These are phyloP conservation scores for Trichoderma koningii DNA, from an alignment of 2,329 filamentous ascomycete species.

Conservation along the genomic window DNA sequence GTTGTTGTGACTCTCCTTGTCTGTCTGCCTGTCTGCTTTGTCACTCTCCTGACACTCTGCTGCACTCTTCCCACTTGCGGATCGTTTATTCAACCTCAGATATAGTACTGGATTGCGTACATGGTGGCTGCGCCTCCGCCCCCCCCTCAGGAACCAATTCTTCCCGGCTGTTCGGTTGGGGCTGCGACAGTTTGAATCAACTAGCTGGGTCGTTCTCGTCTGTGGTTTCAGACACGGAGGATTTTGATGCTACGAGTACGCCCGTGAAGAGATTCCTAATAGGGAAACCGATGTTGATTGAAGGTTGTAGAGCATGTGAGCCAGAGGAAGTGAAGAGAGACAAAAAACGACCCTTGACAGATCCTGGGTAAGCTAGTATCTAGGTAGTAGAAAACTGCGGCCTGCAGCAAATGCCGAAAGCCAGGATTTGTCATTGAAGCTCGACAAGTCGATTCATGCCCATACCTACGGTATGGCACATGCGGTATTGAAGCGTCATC, in stretches of 20 bases:
- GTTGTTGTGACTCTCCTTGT: background rate
- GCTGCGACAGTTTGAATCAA: constrained; percentile 24
- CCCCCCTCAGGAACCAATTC: background rate
- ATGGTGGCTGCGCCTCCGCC: background rate
- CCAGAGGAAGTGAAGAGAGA: background rate
- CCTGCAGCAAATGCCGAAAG: background rate
- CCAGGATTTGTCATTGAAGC: constrained; percentile 15
- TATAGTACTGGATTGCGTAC: background rate
- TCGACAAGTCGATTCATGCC: background rate
- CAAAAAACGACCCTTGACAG: background rate
- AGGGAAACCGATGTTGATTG: background rate
- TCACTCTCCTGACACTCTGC: too few relatives aligned
- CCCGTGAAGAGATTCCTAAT: background rate
- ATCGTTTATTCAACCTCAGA: background rate
- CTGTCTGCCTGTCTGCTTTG: too few relatives aligned
- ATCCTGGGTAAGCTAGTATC: background rate
- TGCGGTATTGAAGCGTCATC: background rate
- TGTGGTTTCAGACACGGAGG: constrained; percentile 18
- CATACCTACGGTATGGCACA: background rate
- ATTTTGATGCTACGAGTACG: constrained; percentile 11
- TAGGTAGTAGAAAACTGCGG: too few relatives aligned
- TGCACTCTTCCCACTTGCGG: too few relatives aligned
- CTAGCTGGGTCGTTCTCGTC: constrained; percentile 1
- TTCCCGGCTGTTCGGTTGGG: constrained; percentile 17
- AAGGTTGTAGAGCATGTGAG: background rate